Evolutionary conservation across 2,329 filamentous ascomycete genomes (phyloP), one percentile per base, ranked within the genome.

Genomic region (Fusarium nisikadoi): DNA sequence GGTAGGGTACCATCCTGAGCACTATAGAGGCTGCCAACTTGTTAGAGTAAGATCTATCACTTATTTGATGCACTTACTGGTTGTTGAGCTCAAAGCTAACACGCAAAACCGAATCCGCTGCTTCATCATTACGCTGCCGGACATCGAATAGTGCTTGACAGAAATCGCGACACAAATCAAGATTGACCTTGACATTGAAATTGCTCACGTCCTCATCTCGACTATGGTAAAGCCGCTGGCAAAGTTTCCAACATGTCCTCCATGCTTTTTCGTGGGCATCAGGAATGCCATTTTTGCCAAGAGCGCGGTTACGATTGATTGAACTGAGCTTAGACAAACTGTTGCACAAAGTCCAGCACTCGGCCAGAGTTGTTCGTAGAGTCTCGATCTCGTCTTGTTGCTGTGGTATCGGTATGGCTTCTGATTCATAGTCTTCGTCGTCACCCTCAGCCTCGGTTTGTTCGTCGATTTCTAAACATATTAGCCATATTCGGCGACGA

Each of bases 31-130:
- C 88, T 90, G 62, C 5, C 19, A 12, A 12, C 9, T 50, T 45
- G 74, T 84, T 75, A 83, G 68, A 39, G 59, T 62, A 43, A 36
- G 76, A 73, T 36, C 17, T 25, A 45, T 38, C 29, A 31, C 12
- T 41, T 16, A 68, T 31, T 52, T 19, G 31, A n/a, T 27, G 17
- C 25, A 80, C 88, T 79, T 78, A 90, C 88, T 98, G 95, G 76
- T 97, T 98, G 82, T 97, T 97, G 29, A 98, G 86, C 82, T 98
- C 95, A 79, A 97, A 97, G 83, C 94, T 97, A 73, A 98, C 95
- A 52, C 95, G 88, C 50, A 98, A 83, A 19, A 98, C 92, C 0
- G 95, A 97, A 80, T 98, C 95, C 1, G 92, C 89, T 3, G 90
- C 84, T 76, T 96, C 94, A 70, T 97, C 92, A 56, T 92, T 90